Conservation (phyloP, 225 moss, liverwort and hornwort genomes). For the Rhytidiadelphus loreus region DNA sequence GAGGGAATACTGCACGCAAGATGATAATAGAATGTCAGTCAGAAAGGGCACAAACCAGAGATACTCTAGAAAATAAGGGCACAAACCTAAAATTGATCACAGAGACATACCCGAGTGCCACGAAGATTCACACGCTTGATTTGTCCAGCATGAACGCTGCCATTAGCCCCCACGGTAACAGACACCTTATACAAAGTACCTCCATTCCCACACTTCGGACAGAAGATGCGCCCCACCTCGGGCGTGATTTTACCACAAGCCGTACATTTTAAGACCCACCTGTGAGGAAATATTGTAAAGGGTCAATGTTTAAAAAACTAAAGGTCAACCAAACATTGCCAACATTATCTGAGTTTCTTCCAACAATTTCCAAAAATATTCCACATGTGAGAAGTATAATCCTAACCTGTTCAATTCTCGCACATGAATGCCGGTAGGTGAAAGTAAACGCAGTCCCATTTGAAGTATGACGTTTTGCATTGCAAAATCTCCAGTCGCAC, state of each 20-base stretch:
- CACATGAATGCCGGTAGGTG: constrained; percentile 69
- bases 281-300: constrained; percentile 1
- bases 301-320: neutral
- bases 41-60: neutral
- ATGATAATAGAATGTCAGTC: neutral
- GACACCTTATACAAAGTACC: constrained; percentile 89
- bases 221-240: constrained; percentile 81
- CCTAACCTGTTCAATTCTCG: constrained; percentile 71
- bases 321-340: neutral
- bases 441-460: constrained; percentile 95
- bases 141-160: constrained; percentile 70
- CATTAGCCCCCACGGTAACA: constrained; percentile 82
- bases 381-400: neutral
- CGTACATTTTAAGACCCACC: constrained; percentile 93
- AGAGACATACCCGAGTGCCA: constrained; percentile 69
- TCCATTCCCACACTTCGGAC: constrained; percentile 98
- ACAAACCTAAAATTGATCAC: neutral
- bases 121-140: constrained; percentile 76
- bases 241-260: constrained; percentile 77
- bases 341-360: neutral
- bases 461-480: constrained; percentile 99
- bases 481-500: constrained; percentile 84
- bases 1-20: constrained; percentile 61
- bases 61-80: neutral
- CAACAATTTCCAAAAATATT: neutral